Evolutionary conservation across 352 stramenopile species (phyloP).

Genomic region (Globisporangium camurandrum): DNA sequence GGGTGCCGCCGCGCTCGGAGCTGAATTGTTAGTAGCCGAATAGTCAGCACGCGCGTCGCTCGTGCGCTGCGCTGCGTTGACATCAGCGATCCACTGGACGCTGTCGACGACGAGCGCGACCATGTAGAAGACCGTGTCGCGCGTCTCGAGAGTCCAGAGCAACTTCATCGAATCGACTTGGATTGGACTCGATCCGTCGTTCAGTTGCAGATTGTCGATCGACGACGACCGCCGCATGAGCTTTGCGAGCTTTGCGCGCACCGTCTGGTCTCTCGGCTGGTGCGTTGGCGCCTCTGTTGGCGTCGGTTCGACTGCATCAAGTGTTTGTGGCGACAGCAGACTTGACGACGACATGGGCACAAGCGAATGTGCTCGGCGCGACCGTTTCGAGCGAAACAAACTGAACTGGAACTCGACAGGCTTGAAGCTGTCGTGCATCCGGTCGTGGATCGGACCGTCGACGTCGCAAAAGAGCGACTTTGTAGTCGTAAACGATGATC

Average conservation of each 20-base stretch:
- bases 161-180: slow-evolving; percentile 80
- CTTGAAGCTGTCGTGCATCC: slow-evolving; percentile 41
- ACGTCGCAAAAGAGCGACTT: slow-evolving; percentile 23
- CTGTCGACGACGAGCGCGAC: slow-evolving; percentile 45
- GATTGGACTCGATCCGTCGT: slow-evolving; percentile 66
- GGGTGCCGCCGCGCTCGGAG: background rate
- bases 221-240: slow-evolving; percentile 57
- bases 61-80: slow-evolving; percentile 1
- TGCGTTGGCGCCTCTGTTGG: slow-evolving; percentile 14
- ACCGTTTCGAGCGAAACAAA: slow-evolving; percentile 15
- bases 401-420: slow-evolving; percentile 41
- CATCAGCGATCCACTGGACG: slow-evolving; percentile 35
- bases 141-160: slow-evolving; percentile 70
- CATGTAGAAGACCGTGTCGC: slow-evolving; percentile 69
- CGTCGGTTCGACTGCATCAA: background rate
- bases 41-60: background rate
- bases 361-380: slow-evolving; percentile 15
- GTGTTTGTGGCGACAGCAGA: background rate
- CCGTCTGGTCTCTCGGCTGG: slow-evolving; percentile 44
- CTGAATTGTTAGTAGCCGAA: background rate
- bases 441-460: slow-evolving; percentile 19
- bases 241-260: slow-evolving; percentile 37
- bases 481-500: too few relatives aligned
- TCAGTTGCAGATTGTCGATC: slow-evolving; percentile 66
- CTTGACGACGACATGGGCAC: slow-evolving; percentile 9